Evolutionary conservation across 2,329 filamentous ascomycete species (phyloP).

Genomic region (Aspergillus calidoustus): DNA sequence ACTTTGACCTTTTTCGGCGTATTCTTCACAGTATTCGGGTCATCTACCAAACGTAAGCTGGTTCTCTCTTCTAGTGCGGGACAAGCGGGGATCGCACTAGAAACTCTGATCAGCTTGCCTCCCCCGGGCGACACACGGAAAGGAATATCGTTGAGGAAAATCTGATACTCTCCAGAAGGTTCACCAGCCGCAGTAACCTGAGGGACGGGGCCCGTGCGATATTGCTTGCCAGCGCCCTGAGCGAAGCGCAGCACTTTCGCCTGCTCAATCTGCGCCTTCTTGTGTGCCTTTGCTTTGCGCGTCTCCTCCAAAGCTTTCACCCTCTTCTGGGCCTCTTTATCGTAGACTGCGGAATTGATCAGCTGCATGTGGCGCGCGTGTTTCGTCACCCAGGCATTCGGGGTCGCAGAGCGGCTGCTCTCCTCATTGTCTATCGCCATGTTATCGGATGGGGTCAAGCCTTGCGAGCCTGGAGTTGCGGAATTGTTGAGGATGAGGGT

Average conservation of each 20-base stretch:
- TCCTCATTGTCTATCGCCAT: slow-evolving; percentile 33
- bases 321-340: slow-evolving; percentile 71
- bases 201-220: slow-evolving; percentile 24
- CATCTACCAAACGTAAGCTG: slow-evolving; percentile 57
- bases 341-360: slow-evolving; percentile 79
- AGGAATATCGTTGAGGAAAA: slow-evolving; percentile 71
- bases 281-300: slow-evolving; percentile 50
- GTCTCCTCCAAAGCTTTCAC: slow-evolving; percentile 74
- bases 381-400: slow-evolving; percentile 69
- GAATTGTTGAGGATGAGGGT: slow-evolving; percentile 69
- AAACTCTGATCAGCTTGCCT: slow-evolving; percentile 77
- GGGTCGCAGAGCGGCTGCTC: slow-evolving; percentile 33
- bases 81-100: slow-evolving; percentile 60
- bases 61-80: slow-evolving; percentile 26
- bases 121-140: slow-evolving; percentile 77
- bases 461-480: slow-evolving; percentile 26
- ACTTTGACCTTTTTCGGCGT: slow-evolving; percentile 76
- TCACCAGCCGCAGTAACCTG: slow-evolving; percentile 32
- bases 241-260: slow-evolving; percentile 47
- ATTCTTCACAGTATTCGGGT: slow-evolving; percentile 63
- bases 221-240: slow-evolving; percentile 34
- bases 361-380: slow-evolving; percentile 79
- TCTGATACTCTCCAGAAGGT: slow-evolving; percentile 59
- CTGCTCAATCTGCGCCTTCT: slow-evolving; percentile 62
- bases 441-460: slow-evolving; percentile 31